A percentile compares a stretch with the other conserved stretches of the same genome.
These are phyloP conservation scores for Casuarina cunninghamiana DNA, from an alignment of 306 rosid genomes.

Conservation along the genomic window DNA sequence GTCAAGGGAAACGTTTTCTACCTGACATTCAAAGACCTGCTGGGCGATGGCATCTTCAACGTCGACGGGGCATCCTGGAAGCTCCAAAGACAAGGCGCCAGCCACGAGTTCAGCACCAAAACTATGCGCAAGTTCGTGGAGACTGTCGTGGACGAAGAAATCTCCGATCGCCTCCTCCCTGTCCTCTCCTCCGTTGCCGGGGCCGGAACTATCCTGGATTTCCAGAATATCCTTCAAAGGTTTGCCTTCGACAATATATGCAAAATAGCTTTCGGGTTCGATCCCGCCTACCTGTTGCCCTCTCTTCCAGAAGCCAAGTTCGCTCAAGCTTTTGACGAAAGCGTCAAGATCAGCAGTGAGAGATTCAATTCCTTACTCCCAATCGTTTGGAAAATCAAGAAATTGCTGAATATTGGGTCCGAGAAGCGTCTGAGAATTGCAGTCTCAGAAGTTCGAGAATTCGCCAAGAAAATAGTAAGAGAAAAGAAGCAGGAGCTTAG, in stretches of 20 bases:
- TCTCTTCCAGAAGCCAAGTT: too few species aligned
- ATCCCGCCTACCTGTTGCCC: slow-evolving; percentile 41
- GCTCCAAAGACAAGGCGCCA: slow-evolving; percentile 49
- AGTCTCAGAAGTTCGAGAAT: too few species aligned
- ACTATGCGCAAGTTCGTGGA: slow-evolving; percentile 56
- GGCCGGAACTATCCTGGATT: not conserved
- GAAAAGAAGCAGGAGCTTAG: too few species aligned
- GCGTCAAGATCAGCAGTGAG: too few species aligned
- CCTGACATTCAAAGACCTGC: slow-evolving; percentile 2
- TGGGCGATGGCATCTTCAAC: slow-evolving; percentile 63
- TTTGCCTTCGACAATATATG: slow-evolving; percentile 65
- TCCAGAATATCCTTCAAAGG: too few species aligned
- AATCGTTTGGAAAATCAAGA: too few species aligned
- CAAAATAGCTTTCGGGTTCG: slow-evolving; percentile 65
- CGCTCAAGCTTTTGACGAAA: too few species aligned
- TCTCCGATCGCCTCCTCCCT: slow-evolving; percentile 52
- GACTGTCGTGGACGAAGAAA: slow-evolving; percentile 57
- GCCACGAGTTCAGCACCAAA: slow-evolving; percentile 30
- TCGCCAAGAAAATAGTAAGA: too few species aligned
- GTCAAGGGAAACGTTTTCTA: too few species aligned
- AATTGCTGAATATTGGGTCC: too few species aligned
- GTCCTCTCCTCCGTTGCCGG: slow-evolving; percentile 31
- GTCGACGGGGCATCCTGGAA: slow-evolving; percentile 57
- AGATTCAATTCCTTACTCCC: too few species aligned
- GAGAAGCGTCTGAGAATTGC: too few species aligned